Conservation (phyloP, 1,139 yeast species). For the Protomyces lactucae-debilis region DNA sequence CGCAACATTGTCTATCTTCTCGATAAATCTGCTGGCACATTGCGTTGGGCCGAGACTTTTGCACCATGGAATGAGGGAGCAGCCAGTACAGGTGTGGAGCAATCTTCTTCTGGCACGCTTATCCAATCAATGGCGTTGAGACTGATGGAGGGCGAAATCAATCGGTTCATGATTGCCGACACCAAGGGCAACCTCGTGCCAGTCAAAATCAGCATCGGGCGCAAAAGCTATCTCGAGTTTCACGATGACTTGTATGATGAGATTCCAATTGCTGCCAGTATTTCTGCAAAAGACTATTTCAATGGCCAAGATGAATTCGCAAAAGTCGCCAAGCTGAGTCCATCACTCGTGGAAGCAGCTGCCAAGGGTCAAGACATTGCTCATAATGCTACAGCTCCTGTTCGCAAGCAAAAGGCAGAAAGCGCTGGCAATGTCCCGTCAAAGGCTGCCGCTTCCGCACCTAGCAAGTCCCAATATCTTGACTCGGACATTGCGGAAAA, state of each 20-base stretch:
- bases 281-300: constrained; percentile 4
- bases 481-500: neutral
- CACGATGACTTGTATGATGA: constrained; percentile 19
- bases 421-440: neutral
- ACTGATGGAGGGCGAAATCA: constrained; percentile 23
- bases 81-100: constrained; percentile 21
- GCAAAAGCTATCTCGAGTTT: constrained; percentile 22
- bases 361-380: constrained; percentile 1
- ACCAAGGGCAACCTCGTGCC: constrained; percentile 22
- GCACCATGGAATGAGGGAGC: constrained; percentile 24
- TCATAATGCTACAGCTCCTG: neutral
- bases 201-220: constrained; percentile 17
- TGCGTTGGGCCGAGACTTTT: constrained; percentile 21
- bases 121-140: constrained; percentile 12
- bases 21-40: constrained; percentile 20
- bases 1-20: constrained; percentile 19
- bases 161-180: constrained; percentile 19
- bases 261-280: neutral
- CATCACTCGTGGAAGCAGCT: constrained; percentile 8
- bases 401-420: no score
- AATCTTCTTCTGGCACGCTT: constrained; percentile 10
- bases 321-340: constrained; percentile 10
- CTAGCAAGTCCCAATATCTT: neutral
- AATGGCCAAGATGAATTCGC: constrained; percentile 1
- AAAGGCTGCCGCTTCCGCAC: neutral